Conservation (phyloP, 768 basidiomycete genomes). For the Gymnopilus dilepis region DNA sequence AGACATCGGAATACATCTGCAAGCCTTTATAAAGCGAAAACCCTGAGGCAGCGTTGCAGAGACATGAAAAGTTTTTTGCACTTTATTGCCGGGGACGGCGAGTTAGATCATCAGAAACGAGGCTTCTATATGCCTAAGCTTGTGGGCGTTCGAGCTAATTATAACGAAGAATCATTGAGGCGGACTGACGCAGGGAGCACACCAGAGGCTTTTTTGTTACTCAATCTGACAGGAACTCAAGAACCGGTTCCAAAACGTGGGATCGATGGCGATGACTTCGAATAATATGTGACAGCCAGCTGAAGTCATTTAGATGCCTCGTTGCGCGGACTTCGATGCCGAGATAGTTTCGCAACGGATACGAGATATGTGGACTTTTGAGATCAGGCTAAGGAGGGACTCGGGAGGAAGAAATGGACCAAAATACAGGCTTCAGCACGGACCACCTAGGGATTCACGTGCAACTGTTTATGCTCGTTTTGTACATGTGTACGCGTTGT, state of each 20-base stretch:
- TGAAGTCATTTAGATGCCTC: slow-evolving; percentile 5
- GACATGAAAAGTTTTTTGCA: not conserved
- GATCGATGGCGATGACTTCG: not conserved
- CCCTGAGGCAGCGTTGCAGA: not conserved
- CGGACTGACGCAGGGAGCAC: not conserved
- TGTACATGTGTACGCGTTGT: slow-evolving; percentile 33
- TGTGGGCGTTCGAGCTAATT: slow-evolving; percentile 1
- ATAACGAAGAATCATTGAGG: not conserved
- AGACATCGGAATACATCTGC: not conserved
- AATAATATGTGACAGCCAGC: not conserved
- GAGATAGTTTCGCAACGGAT: not conserved
- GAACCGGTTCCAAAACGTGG: not conserved
- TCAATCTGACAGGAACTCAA: not conserved
- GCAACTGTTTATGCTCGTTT: slow-evolving; percentile 8
- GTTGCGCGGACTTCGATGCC: not conserved
- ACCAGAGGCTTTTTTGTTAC: not conserved
- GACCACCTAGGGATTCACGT: not conserved
- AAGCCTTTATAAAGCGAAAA: not conserved
- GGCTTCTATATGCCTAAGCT: not conserved
- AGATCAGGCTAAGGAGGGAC: not conserved
- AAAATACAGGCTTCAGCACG: not conserved
- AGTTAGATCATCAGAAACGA: not conserved
- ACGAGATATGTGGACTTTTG: not conserved
- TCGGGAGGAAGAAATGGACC: not conserved
- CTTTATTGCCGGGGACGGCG: not conserved